Evolutionary conservation across 768 basidiomycete species (phyloP).

Genomic region (Mrakia frigida): DNA sequence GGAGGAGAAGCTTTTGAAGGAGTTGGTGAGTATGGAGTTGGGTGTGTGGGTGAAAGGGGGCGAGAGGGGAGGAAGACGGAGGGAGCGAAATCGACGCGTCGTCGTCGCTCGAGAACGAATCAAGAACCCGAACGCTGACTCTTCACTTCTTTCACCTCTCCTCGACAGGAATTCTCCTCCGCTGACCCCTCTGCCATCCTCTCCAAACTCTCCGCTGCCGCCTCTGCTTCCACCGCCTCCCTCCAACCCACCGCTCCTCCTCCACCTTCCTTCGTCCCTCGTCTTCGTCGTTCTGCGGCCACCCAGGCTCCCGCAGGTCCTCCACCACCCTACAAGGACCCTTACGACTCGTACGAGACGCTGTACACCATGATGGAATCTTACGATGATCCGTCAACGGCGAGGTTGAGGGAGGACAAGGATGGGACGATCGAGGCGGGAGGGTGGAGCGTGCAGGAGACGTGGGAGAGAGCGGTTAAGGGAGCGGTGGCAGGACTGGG

Average conservation of each 20-base stretch:
- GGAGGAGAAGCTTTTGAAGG: slow-evolving; percentile 69
- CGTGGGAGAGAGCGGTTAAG: slow-evolving; percentile 75
- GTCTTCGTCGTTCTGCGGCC: not conserved
- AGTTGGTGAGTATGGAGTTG: slow-evolving; percentile 55
- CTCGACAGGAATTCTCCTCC: slow-evolving; percentile 13
- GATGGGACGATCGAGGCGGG: slow-evolving; percentile 62
- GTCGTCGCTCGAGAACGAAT: slow-evolving; percentile 13
- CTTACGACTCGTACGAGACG: slow-evolving; percentile 21
- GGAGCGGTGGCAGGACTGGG: slow-evolving; percentile 63
- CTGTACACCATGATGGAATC: not conserved
- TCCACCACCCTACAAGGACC: slow-evolving; percentile 26
- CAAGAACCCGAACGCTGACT: slow-evolving; percentile 24
- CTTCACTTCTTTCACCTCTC: not conserved
- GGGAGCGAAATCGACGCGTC: too few relatives aligned
- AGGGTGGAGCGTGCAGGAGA: slow-evolving; percentile 74
- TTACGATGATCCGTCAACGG: slow-evolving; percentile 21
- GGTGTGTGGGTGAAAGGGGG: not conserved
- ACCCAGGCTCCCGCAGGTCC: not conserved
- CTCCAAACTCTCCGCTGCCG: not conserved
- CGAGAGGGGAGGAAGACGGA: not conserved
- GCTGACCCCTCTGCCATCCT: slow-evolving; percentile 20
- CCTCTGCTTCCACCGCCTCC: not conserved
- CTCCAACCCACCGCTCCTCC: not conserved
- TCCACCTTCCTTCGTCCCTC: slow-evolving; percentile 28
- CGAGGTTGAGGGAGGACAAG: slow-evolving; percentile 50